A percentile compares a stretch with the other conserved stretches of the same genome.
Conservation (phyloP, 2,329 filamentous ascomycete genomes). For the Chaetomium sp. region DNA sequence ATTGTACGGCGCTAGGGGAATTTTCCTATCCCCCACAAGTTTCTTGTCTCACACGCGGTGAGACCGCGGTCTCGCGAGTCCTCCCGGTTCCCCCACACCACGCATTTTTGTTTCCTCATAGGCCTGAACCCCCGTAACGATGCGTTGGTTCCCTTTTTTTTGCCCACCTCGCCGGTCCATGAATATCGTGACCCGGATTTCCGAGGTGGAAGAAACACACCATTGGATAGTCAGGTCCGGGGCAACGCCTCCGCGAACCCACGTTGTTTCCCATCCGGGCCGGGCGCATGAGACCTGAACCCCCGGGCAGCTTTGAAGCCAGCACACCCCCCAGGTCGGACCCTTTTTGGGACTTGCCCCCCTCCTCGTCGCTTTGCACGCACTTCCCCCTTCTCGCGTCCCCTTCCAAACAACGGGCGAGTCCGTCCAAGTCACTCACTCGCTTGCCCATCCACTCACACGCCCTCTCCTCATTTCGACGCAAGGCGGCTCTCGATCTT, state of each 20-base stretch:
- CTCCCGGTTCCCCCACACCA: no score
- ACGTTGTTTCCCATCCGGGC: conserved; percentile 12
- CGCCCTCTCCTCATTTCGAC: conserved; percentile 16
- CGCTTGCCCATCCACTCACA: not conserved
- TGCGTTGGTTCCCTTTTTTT: no score
- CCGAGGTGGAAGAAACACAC: not conserved
- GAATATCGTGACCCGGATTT: not conserved
- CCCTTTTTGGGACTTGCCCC: not conserved
- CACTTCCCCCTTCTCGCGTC: no score
- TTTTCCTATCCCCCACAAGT: no score
- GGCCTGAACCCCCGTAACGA: no score
- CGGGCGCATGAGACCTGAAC: conserved; percentile 7
- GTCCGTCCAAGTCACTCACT: no score
- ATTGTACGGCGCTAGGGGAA: no score
- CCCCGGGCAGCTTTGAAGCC: not conserved
- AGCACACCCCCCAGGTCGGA: no score
- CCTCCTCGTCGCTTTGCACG: not conserved
- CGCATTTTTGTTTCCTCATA: no score
- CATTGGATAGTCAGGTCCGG: conserved; percentile 9
- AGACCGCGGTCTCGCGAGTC: no score
- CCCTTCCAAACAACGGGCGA: no score
- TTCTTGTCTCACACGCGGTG: no score
- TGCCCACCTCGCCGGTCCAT: not conserved
- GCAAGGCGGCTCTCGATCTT: conserved; percentile 69
- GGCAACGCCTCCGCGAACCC: conserved; percentile 1